Evolutionary conservation across 805 yeast genomes (phyloP).

Genomic region (Suhomyces kilbournensis): DNA sequence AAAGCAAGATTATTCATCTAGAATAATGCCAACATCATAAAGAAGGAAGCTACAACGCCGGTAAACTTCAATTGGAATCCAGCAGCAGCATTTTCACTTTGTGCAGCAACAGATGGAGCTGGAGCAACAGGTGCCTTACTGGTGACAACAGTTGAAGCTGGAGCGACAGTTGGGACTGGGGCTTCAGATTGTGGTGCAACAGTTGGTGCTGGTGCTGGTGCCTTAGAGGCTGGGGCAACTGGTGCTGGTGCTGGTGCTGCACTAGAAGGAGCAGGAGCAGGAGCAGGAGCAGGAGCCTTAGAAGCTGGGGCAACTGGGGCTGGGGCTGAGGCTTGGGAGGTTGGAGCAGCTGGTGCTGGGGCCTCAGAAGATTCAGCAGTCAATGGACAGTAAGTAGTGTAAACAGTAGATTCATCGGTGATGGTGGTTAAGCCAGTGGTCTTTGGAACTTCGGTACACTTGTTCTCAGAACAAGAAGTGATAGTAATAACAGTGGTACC

Average conservation of each 20-base stretch:
- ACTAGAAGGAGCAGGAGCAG: background rate
- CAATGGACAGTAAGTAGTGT: constrained; percentile 24
- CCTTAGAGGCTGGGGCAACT: constrained; percentile 7
- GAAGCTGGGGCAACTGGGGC: constrained; percentile 6
- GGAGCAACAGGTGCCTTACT: background rate
- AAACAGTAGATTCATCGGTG: constrained; percentile 16
- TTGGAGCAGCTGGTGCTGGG: constrained; percentile 7
- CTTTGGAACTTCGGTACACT: constrained; percentile 19
- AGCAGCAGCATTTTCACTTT: constrained; percentile 2
- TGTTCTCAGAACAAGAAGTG: constrained; percentile 26
- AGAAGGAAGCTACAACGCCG: background rate
- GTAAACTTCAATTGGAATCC: background rate
- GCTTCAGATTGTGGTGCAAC: constrained; percentile 14
- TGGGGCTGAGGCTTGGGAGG: constrained; percentile 3
- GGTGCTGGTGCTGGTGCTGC: background rate
- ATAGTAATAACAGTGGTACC: constrained; percentile 24
- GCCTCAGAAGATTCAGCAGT: constrained; percentile 19
- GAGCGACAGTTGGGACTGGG: constrained; percentile 8
- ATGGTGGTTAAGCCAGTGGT: constrained; percentile 25
- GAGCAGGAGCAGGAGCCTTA: constrained; percentile 9
- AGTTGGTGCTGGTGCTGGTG: constrained; percentile 5
- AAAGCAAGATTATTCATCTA: background rate
- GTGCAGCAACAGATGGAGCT: constrained; percentile 1
- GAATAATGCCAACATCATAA: background rate
- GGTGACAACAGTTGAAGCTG: constrained; percentile 10